A percentile compares a stretch with the other conserved stretches of the same genome.
Evolutionary conservation across 805 yeast species (phyloP).

Genomic region (Yarrowia yakushimensis): DNA sequence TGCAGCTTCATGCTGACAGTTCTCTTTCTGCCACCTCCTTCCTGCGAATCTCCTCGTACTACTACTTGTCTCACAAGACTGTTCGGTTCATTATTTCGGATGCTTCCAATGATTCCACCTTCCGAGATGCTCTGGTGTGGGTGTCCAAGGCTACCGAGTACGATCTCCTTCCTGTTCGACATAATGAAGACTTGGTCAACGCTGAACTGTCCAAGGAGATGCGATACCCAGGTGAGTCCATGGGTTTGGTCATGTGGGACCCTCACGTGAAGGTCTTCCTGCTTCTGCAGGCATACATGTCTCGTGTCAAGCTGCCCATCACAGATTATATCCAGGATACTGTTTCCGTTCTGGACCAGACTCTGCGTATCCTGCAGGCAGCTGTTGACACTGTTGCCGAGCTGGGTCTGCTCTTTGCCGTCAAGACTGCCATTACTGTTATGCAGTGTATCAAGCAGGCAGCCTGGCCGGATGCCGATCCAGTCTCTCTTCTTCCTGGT

Average conservation of each 20-base stretch:
- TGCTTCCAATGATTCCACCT: slow-evolving; percentile 45
- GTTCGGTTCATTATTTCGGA: slow-evolving; percentile 63
- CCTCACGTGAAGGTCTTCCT: slow-evolving; percentile 79
- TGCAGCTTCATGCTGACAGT: slow-evolving; percentile 42
- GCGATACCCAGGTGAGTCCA: slow-evolving; percentile 49
- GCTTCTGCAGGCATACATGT: slow-evolving; percentile 68
- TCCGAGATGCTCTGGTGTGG: slow-evolving; percentile 61
- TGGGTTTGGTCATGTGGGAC: slow-evolving; percentile 59
- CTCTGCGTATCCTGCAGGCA: slow-evolving; percentile 90
- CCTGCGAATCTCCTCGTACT: slow-evolving; percentile 81
- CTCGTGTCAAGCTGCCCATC: slow-evolving; percentile 75
- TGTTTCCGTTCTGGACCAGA: slow-evolving; percentile 86
- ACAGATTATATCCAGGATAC: slow-evolving; percentile 96
- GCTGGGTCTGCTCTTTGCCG: slow-evolving; percentile 64
- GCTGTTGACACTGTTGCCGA: slow-evolving; percentile 87
- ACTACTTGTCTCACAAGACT: slow-evolving; percentile 88
- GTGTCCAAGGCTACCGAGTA: slow-evolving; percentile 70
- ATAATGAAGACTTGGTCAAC: slow-evolving; percentile 85
- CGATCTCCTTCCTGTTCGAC: slow-evolving; percentile 84
- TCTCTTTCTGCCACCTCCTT: slow-evolving; percentile 63
- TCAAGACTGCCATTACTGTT: slow-evolving; percentile 56
- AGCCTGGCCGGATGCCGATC: slow-evolving; percentile 77
- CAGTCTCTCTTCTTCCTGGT: slow-evolving; percentile 56
- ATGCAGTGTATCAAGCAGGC: slow-evolving; percentile 90
- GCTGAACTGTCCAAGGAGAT: slow-evolving; percentile 70